Conservation (phyloP, 1,284 basidiomycete genomes). For the Ustilago hordei region DNA sequence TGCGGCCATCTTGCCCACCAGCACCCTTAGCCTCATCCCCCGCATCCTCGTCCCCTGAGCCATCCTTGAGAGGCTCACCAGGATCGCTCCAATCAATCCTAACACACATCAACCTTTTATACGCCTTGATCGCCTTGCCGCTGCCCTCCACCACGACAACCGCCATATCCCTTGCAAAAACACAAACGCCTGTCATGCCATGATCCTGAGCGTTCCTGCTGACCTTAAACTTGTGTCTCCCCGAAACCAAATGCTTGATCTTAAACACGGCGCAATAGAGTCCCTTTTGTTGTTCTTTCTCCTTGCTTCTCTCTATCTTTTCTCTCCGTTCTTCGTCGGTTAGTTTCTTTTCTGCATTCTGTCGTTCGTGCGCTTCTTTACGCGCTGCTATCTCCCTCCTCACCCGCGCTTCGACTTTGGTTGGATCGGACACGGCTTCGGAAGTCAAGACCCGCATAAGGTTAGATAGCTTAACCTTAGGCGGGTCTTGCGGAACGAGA, state of each 20-base stretch:
- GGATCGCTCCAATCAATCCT: conserved; percentile 96
- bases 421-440: conserved; percentile 95
- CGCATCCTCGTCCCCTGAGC: conserved; percentile 63
- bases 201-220: conserved; percentile 93
- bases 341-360: conserved; percentile 90
- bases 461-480: conserved; percentile 95
- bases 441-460: conserved; percentile 97
- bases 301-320: conserved; percentile 76
- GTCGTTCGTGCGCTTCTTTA: conserved; percentile 86
- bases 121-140: conserved; percentile 84
- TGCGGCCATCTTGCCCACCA: background rate
- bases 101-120: conserved; percentile 86
- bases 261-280: conserved; percentile 86
- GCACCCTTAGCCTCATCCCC: conserved; percentile 12
- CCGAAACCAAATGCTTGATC: conserved; percentile 88
- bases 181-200: conserved; percentile 85
- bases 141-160: conserved; percentile 95
- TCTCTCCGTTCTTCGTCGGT: conserved; percentile 88
- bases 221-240: conserved; percentile 94
- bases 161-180: conserved; percentile 88
- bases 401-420: conserved; percentile 94
- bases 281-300: conserved; percentile 81
- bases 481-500: conserved; percentile 90
- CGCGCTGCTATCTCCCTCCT: conserved; percentile 90
- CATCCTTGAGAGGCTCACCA: conserved; percentile 72